These are phyloP conservation scores for Scopulariopsis brevicaulis DNA, from an alignment of 2,329 filamentous ascomycete genomes.

Conservation along the genomic window DNA sequence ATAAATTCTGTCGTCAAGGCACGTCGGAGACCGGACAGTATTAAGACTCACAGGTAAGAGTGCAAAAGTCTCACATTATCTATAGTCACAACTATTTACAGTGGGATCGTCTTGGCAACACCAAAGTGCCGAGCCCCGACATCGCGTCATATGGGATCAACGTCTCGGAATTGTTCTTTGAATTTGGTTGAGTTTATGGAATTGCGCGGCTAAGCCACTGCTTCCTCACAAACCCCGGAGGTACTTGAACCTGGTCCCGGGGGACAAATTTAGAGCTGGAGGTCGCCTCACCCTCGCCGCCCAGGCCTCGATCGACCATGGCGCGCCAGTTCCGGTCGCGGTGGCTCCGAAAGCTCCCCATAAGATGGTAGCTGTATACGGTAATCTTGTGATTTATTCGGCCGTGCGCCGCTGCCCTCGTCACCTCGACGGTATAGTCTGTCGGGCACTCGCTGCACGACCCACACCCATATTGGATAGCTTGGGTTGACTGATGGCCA, in stretches of 20 bases:
- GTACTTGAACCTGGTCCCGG: background rate
- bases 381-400: background rate
- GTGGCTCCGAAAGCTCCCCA: background rate
- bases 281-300: background rate
- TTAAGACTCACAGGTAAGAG: too few species aligned
- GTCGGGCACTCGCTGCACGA: background rate
- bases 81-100: too few species aligned
- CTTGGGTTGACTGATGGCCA: background rate
- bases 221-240: background rate
- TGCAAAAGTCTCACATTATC: too few species aligned
- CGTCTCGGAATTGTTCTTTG: too few species aligned
- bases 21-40: too few species aligned
- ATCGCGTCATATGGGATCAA: too few species aligned
- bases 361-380: background rate
- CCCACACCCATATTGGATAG: background rate
- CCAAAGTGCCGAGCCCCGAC: too few species aligned
- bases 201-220: background rate
- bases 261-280: background rate
- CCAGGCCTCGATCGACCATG: background rate
- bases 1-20: too few species aligned
- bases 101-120: too few species aligned
- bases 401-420: background rate
- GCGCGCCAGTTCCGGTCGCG: background rate
- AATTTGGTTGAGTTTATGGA: background rate
- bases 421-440: background rate